Evolutionary conservation across 2,329 filamentous ascomycete genomes (phyloP).

Genomic region (Capronia coronata): DNA sequence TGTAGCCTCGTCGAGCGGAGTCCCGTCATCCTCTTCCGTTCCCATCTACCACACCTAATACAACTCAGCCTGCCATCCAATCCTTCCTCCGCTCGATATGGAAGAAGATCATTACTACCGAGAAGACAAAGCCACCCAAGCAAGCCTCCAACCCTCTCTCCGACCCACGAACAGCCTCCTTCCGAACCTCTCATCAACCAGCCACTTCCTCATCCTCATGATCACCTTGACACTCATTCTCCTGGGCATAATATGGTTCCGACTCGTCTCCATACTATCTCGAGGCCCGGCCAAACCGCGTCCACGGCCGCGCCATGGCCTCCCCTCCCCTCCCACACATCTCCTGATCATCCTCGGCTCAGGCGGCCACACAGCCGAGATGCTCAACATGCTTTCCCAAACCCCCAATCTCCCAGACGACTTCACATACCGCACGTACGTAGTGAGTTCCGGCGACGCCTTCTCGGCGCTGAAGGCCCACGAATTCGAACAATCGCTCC

Average conservation of each 20-base stretch:
- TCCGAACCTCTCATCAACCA: conserved; percentile 1
- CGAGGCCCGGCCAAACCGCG: too few species aligned
- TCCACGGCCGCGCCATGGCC: too few species aligned
- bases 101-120: not conserved
- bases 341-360: conserved; percentile 80
- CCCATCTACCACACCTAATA: not conserved
- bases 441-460: conserved; percentile 69
- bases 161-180: conserved; percentile 6
- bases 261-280: conserved; percentile 15
- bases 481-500: conserved; percentile 55
- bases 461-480: conserved; percentile 60
- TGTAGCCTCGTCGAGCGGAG: not conserved
- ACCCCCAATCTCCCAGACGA: conserved; percentile 36
- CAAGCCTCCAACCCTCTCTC: not conserved
- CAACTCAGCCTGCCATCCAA: not conserved
- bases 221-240: conserved; percentile 11
- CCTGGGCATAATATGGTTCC: conserved; percentile 18
- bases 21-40: not conserved
- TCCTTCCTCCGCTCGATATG: not conserved
- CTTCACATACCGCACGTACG: conserved; percentile 67
- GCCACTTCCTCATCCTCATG: conserved; percentile 7
- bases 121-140: not conserved
- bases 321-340: too few species aligned
- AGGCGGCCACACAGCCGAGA: conserved; percentile 90
- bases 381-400: conserved; percentile 75